Percentiles rank a stretch among this genome's conserved stretches.
Evolutionary conservation across 805 yeast species (phyloP).

Genomic region (Ogataea salicorniae): DNA sequence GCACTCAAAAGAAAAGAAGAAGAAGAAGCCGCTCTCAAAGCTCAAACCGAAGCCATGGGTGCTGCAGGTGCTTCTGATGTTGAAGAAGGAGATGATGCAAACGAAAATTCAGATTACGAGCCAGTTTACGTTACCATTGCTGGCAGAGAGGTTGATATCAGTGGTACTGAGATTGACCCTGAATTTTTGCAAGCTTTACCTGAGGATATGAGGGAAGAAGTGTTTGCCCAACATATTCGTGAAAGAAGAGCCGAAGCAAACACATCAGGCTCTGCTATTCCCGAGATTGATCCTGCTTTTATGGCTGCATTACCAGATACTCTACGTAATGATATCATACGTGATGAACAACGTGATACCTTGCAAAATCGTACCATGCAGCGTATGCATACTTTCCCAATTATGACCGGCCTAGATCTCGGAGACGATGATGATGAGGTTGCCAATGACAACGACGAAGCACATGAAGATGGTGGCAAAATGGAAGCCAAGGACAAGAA

Average conservation of each 20-base stretch:
- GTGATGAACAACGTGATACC: conserved; percentile 25
- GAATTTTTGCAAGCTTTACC: conserved; percentile 87
- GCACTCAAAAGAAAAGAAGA: conserved; percentile 28
- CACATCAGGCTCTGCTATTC: conserved; percentile 37
- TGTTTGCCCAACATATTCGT: conserved; percentile 75
- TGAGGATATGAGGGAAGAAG: conserved; percentile 90
- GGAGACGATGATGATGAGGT: conserved; percentile 20
- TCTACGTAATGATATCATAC: conserved; percentile 18
- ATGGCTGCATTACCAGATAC: conserved; percentile 70
- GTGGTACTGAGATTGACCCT: conserved; percentile 90
- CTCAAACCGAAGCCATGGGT: conserved; percentile 19
- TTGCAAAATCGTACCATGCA: conserved; percentile 16
- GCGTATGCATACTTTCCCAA: conserved; percentile 3
- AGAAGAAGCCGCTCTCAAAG: conserved; percentile 28
- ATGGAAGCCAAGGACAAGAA: conserved; percentile 22
- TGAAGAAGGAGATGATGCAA: conserved; percentile 15
- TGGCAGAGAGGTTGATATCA: conserved; percentile 73
- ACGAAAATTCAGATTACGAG: conserved; percentile 6
- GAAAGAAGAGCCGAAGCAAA: conserved; percentile 61
- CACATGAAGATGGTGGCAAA: conserved; percentile 16
- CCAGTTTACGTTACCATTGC: conserved; percentile 72
- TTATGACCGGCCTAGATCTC: conserved; percentile 6
- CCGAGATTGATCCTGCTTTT: conserved; percentile 77
- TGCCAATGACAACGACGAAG: conserved; percentile 15
- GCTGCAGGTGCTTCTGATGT: conserved; percentile 11